These are phyloP conservation scores for Xylariaceae sp. DNA, from an alignment of 2,329 filamentous ascomycete genomes.

Conservation along the genomic window DNA sequence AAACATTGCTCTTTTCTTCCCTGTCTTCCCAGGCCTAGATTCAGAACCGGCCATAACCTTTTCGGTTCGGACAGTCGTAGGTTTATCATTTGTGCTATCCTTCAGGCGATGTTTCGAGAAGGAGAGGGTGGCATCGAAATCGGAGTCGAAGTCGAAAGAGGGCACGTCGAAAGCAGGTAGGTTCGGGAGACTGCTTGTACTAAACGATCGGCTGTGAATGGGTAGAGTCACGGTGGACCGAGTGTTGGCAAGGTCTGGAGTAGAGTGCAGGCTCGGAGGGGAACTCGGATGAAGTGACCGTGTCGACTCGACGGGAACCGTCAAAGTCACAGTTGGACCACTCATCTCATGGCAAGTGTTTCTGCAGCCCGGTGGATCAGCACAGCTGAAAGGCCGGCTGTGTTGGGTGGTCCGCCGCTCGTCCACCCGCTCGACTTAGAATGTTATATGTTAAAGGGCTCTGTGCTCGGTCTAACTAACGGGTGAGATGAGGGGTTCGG, in stretches of 20 bases:
- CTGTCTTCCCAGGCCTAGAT: slow-evolving; percentile 34
- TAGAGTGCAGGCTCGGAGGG: slow-evolving; percentile 38
- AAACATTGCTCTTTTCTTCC: slow-evolving; percentile 50
- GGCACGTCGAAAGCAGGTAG: slow-evolving; percentile 54
- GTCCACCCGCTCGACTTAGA: background rate
- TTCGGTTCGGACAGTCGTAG: slow-evolving; percentile 22
- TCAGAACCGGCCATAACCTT: slow-evolving; percentile 31
- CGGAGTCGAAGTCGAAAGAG: slow-evolving; percentile 53
- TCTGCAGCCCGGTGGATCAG: slow-evolving; percentile 27
- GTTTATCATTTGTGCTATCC: slow-evolving; percentile 33
- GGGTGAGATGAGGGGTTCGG: background rate
- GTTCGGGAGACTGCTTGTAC: slow-evolving; percentile 40
- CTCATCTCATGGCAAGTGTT: slow-evolving; percentile 47
- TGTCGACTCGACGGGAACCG: slow-evolving; percentile 43
- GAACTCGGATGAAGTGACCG: slow-evolving; percentile 35
- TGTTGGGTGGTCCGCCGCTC: background rate
- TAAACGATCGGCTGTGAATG: slow-evolving; percentile 27
- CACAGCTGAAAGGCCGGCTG: slow-evolving; percentile 10
- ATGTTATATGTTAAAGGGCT: background rate
- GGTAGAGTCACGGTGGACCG: slow-evolving; percentile 11
- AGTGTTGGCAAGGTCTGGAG: slow-evolving; percentile 18
- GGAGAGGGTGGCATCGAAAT: slow-evolving; percentile 51
- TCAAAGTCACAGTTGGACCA: slow-evolving; percentile 44
- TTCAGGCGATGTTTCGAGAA: slow-evolving; percentile 37
- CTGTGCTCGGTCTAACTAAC: background rate